phyloP scores from a whole-genome alignment of 345 rosid genomes.

The Toxicodendron radicans region DNA sequence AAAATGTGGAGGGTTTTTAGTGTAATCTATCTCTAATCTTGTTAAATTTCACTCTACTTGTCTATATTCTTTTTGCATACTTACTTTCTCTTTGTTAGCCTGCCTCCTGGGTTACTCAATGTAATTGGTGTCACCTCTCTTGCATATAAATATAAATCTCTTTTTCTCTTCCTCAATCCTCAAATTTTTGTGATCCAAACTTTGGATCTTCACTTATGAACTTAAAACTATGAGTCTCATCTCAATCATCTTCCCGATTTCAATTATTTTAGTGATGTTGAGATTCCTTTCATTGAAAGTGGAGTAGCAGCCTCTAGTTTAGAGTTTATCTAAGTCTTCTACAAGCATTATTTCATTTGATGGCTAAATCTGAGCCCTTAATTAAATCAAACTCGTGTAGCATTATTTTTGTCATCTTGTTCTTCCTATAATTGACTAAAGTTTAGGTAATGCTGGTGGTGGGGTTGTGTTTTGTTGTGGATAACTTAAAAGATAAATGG shows the following conservation, averaged over 20 bases:
- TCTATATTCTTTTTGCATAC: constrained; percentile 1
- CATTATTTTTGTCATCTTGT: neutral
- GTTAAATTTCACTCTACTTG: constrained; percentile 2
- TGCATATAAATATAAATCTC: constrained; percentile 5
- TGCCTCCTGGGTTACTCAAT: constrained; percentile 8
- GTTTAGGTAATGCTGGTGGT: neutral
- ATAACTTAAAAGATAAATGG: constrained; percentile 3
- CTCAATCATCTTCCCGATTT: neutral
- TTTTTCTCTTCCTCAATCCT: neutral
- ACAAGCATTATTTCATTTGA: neutral
- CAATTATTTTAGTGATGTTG: neutral
- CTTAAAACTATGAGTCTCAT: neutral
- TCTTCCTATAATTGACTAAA: neutral
- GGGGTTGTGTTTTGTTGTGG: constrained; percentile 8
- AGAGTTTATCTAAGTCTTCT: neutral
- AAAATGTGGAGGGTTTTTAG: neutral
- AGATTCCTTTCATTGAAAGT: neutral
- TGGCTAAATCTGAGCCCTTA: neutral
- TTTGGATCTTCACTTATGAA: too few species aligned
- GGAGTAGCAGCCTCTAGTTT: neutral
- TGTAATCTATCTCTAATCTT: neutral
- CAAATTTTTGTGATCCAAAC: neutral
- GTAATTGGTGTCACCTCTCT: constrained; percentile 11
- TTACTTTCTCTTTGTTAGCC: neutral
- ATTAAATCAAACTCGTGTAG: neutral